phyloP scores from a whole-genome alignment of 352 stramenopile genomes.

The Phytophthora syringae region DNA sequence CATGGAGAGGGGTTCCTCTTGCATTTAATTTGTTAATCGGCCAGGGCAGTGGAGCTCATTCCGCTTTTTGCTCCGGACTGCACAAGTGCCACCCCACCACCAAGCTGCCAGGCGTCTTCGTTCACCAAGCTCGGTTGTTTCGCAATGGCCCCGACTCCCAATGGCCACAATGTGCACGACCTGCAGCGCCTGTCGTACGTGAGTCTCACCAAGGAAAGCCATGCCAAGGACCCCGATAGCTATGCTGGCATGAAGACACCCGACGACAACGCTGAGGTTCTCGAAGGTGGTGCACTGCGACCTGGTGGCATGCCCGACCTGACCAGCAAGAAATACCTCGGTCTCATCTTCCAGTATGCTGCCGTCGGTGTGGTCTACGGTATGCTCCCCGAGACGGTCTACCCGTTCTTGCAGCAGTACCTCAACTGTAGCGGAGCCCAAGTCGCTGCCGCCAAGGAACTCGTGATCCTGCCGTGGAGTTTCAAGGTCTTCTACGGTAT shows the following conservation, averaged over 20 bases:
- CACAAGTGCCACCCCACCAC: constrained; percentile 11
- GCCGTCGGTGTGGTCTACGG: constrained; percentile 56
- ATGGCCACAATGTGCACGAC: constrained; percentile 35
- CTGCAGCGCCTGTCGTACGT: constrained; percentile 48
- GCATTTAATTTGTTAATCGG: constrained; percentile 27
- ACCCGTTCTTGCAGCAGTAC: constrained; percentile 62
- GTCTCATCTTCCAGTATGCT: constrained; percentile 58
- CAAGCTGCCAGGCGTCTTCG: constrained; percentile 4
- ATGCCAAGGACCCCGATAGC: constrained; percentile 30
- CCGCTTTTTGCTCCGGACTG: constrained; percentile 20
- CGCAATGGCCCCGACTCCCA: constrained; percentile 29
- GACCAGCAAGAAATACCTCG: constrained; percentile 46
- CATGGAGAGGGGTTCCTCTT: no score
- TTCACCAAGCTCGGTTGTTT: constrained; percentile 9
- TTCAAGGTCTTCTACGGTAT: constrained; percentile 66
- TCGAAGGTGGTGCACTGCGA: constrained; percentile 48
- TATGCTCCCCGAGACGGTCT: constrained; percentile 51
- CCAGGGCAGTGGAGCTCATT: constrained; percentile 23
- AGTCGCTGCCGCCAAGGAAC: constrained; percentile 50
- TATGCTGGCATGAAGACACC: constrained; percentile 45
- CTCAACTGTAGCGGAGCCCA: constrained; percentile 60
- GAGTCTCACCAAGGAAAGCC: constrained; percentile 39
- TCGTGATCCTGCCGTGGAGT: constrained; percentile 60
- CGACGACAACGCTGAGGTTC: constrained; percentile 17
- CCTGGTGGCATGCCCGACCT: constrained; percentile 43